Evolutionary conservation across 345 rosid genomes (phyloP), one percentile per base, ranked within the genome.

Genomic region (Brassica incana): DNA sequence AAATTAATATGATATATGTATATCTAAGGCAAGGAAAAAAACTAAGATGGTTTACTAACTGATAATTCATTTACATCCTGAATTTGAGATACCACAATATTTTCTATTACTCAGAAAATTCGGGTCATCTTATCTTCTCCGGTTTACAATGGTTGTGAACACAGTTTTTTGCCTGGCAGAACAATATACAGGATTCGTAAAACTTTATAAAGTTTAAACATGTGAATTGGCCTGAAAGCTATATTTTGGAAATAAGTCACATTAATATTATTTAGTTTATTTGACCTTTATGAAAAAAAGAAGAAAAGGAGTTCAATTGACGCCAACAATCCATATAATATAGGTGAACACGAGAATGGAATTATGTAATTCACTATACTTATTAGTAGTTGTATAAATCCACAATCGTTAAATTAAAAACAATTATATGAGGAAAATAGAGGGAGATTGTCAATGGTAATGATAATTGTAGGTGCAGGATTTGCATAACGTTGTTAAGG

Each of bases 401-500:
- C 33, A 35, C 30, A 59, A 11, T 60, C 36, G n/a, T 7, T 56
- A 36, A 16, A 75, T 56, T 5, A 1, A 50, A 23, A 40, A 36
- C 1, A 65, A 23, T 5, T 38, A 5, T 15, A 12, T 3, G 73
- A 66, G 38, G 38, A 7, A 72, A 77, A 61, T 12, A 73, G 74
- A 68, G 67, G 50, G 20, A 67, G 40, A 72, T 76, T 18, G 81
- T 81, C 76, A 82, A 82, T 77, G 72, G 65, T 82, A 69, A 77
- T 82, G 78, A 78, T 77, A 72, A 73, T 50, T 72, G 71, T 61
- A 73, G 64, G 83, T 32, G 33, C 71, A 70, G 72, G 80, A 80
- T 50, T 65, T 64, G 75, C 67, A 69, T 74, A 82, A 69, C 72
- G 30, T 82, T 82, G 82, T 77, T 77, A 82, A 77, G 82, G 64